These are phyloP conservation scores for Elymus sibiricus DNA, from an alignment of 176 grass and related monocot genomes.

Conservation along the genomic window DNA sequence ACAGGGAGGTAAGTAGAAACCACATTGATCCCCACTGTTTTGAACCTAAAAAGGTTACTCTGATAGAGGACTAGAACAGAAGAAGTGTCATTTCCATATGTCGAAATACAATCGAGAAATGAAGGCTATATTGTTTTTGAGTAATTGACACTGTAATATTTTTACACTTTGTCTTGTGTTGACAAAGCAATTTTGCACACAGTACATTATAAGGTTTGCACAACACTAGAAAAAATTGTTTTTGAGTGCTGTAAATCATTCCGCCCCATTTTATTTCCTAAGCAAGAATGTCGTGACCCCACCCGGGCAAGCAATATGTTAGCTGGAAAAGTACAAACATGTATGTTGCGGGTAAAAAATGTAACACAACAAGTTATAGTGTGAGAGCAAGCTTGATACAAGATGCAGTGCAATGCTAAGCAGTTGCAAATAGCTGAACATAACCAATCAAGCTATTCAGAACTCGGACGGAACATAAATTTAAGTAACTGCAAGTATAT, in stretches of 20 bases:
- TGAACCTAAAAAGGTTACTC: neutral
- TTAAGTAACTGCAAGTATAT: no score
- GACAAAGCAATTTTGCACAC: slow-evolving; percentile 11
- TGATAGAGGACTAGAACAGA: neutral
- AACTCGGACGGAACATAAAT: no score
- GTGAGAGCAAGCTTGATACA: neutral
- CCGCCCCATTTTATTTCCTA: neutral
- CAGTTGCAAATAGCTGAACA: neutral
- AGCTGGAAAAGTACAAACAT: neutral
- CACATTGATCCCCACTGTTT: neutral
- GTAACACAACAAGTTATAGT: neutral
- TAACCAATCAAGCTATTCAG: no score
- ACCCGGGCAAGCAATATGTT: neutral
- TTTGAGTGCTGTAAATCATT: neutral
- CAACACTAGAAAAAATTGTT: neutral
- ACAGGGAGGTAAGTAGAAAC: slow-evolving; percentile 21
- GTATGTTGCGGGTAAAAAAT: neutral
- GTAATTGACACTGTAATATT: neutral
- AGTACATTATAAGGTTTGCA: neutral
- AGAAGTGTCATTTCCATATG: neutral
- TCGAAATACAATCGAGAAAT: neutral
- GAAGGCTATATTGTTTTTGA: neutral
- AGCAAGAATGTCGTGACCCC: neutral
- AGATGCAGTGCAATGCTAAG: neutral
- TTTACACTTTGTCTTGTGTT: slow-evolving; percentile 19